Conservation (phyloP, 2,329 filamentous ascomycete genomes). For the Penicillium sp. region DNA sequence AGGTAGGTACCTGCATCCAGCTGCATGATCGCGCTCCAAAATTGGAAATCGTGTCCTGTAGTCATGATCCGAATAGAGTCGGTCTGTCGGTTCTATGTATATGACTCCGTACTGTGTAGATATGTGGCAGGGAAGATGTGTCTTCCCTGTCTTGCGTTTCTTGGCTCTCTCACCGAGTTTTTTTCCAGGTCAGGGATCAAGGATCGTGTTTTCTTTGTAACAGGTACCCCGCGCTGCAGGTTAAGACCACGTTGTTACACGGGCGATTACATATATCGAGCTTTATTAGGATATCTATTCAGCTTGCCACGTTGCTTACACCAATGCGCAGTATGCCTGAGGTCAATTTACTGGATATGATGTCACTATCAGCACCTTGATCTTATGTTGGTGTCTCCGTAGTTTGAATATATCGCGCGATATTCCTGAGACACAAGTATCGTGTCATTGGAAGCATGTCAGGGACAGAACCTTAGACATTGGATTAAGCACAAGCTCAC, state of each 20-base stretch:
- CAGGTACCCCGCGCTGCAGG: background rate
- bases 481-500: slow-evolving; percentile 6
- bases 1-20: slow-evolving; percentile 22
- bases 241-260: background rate
- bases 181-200: background rate
- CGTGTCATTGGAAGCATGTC: too few species aligned
- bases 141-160: background rate
- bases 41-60: background rate
- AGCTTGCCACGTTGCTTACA: background rate
- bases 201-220: background rate
- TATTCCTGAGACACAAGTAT: background rate
- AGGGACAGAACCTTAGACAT: slow-evolving; percentile 3
- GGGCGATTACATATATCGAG: background rate
- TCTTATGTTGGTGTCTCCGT: too few species aligned
- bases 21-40: slow-evolving; percentile 11
- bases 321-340: too few species aligned
- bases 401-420: background rate
- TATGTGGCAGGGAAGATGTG: background rate
- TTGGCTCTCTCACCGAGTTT: slow-evolving; percentile 1
- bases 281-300: background rate
- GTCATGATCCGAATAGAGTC: slow-evolving; percentile 10
- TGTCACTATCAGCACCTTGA: background rate
- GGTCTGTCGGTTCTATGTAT: slow-evolving; percentile 11
- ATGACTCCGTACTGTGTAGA: too few species aligned
- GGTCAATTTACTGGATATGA: background rate